phyloP scores from a whole-genome alignment of 306 rosid genomes.

The Lablab purpureus region DNA sequence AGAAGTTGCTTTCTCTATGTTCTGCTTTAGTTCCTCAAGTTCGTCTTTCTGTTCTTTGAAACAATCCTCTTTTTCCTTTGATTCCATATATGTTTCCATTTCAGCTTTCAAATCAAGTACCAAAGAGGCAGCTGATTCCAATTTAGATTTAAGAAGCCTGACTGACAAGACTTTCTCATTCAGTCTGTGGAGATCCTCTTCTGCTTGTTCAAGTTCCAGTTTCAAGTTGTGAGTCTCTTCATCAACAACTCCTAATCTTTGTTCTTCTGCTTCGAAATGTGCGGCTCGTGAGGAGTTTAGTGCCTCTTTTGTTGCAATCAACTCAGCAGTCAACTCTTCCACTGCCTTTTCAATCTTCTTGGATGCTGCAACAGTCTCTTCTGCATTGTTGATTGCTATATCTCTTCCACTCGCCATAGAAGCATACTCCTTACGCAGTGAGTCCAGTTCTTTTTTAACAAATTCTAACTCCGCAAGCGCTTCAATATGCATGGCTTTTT shows the following conservation, averaged over 20 bases:
- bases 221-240: constrained; percentile 69
- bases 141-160: constrained; percentile 75
- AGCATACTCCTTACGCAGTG: constrained; percentile 64
- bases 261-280: constrained; percentile 74
- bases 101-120: constrained; percentile 77
- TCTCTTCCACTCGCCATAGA: constrained; percentile 68
- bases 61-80: constrained; percentile 65
- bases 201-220: constrained; percentile 73
- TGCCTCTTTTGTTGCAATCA: constrained; percentile 74
- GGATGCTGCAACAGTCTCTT: constrained; percentile 78
- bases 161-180: constrained; percentile 67
- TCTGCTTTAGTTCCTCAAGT: constrained; percentile 74
- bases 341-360: constrained; percentile 79
- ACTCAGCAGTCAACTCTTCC: constrained; percentile 72
- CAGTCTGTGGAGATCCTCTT: constrained; percentile 71
- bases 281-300: constrained; percentile 64
- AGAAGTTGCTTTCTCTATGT: constrained; percentile 71
- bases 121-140: constrained; percentile 74
- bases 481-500: constrained; percentile 62
- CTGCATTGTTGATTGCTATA: constrained; percentile 69
- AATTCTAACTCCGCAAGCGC: constrained; percentile 74
- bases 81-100: constrained; percentile 77
- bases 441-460: constrained; percentile 64
- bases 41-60: constrained; percentile 47
- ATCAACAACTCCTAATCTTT: constrained; percentile 63